Evolutionary conservation across 352 stramenopile genomes (phyloP), one percentile per base, ranked within the genome.

Genomic region (Pythium dissotocum): DNA sequence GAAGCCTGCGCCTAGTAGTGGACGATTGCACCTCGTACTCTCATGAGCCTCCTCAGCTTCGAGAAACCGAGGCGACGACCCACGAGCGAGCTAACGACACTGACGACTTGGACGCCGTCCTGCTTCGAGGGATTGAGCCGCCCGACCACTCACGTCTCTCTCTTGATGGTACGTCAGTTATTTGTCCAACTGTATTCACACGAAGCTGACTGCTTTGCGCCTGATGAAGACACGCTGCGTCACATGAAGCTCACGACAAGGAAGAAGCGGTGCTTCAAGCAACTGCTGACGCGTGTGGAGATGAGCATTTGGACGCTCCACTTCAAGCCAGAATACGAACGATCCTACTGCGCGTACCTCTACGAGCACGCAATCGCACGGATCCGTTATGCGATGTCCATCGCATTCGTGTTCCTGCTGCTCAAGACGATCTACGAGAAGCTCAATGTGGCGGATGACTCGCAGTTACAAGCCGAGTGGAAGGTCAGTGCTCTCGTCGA

Each of bases 261-360:
- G 21, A 66, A 69, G 16, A 81, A 81, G 57, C 57, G 58, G n/a
- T 73, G 67, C 40, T 77, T 85, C 60, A 77, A 79, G 44, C 52
- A 77, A 38, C 28, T 85, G n/a, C 66, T 82, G 13, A 53, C 57
- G 33, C 77, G 76, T 9, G 73, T 78, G 1, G 7, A 67, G 1
- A 85, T 85, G 75, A 78, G 73, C 10, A 14, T 79, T 9, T 77
- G 71, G 64, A 77, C 75, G 21, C 72, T 85, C 12, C 67, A 68
- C n/a, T 82, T 85, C 55, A 58, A 65, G 5, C 59, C 60, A 2
- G 62, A 71, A 32, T 84, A 78, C 55, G 75, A 85, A 32, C 24
- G 52, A 0, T 56, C 63, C 0, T 85, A 78, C 48, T 69, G 66
- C 28, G 36, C 38, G 24, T 73, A 80, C 28, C 59, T 79, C 1